Percentiles rank a stretch among this genome's conserved stretches.
phyloP scores from a whole-genome alignment of 2,329 filamentous ascomycete genomes.

The Tetracladium maxilliforme region DNA sequence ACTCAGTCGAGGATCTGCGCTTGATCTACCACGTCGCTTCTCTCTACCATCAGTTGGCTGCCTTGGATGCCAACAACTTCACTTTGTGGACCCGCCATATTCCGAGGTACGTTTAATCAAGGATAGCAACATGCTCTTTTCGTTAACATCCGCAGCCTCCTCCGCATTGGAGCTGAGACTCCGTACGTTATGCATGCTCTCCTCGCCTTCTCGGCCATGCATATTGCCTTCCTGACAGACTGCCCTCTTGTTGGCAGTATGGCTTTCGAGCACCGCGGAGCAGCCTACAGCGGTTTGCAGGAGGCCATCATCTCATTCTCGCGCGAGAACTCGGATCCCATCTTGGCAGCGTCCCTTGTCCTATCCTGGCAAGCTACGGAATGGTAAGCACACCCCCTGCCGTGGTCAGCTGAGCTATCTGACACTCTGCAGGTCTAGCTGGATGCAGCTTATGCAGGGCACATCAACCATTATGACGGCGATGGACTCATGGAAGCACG shows the following conservation, averaged over 20 bases:
- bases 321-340: constrained; percentile 74
- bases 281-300: constrained; percentile 76
- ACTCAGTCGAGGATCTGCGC: constrained; percentile 66
- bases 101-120: constrained; percentile 56
- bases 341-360: constrained; percentile 80
- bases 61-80: constrained; percentile 65
- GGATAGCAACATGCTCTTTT: constrained; percentile 7
- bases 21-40: constrained; percentile 84
- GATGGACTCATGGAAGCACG: constrained; percentile 84
- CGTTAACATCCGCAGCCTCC: constrained; percentile 38
- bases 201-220: constrained; percentile 85
- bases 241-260: constrained; percentile 77
- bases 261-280: constrained; percentile 75
- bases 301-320: constrained; percentile 79
- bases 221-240: constrained; percentile 79
- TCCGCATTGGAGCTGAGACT: constrained; percentile 69
- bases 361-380: constrained; percentile 94
- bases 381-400: constrained; percentile 50
- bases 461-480: constrained; percentile 80
- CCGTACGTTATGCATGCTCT: constrained; percentile 90
- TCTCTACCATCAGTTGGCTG: constrained; percentile 69
- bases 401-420: constrained; percentile 5
- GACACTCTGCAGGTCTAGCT: constrained; percentile 54
- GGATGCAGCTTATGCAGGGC: constrained; percentile 85
- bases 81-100: constrained; percentile 90